These are phyloP conservation scores for Tetrahymena borealis DNA, from an alignment of 73 alveolate genomes.

Conservation along the genomic window DNA sequence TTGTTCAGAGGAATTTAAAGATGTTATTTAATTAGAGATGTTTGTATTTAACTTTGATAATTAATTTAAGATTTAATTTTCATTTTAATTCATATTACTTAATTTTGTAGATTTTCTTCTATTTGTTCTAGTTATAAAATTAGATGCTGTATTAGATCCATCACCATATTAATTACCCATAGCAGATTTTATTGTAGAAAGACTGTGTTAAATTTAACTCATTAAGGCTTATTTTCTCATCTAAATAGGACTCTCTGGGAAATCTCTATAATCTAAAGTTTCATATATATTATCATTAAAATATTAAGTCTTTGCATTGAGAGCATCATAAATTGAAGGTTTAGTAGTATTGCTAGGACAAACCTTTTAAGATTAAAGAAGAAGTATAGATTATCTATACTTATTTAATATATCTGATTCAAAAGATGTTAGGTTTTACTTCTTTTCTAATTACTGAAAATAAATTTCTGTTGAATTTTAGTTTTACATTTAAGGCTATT, in stretches of 20 bases:
- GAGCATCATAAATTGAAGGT: no score
- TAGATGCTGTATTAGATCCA: neutral
- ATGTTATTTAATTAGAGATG: neutral
- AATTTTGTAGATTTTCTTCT: neutral
- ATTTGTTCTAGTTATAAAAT: neutral
- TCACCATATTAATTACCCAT: neutral
- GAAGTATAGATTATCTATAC: no score
- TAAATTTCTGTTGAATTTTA: neutral
- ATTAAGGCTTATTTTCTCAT: neutral
- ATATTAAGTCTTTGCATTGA: no score
- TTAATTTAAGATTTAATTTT: neutral
- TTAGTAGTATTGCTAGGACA: no score
- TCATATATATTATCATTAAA: no score
- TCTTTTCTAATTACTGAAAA: neutral
- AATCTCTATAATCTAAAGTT: neutral
- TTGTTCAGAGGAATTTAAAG: neutral
- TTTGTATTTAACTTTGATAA: neutral
- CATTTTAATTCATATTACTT: neutral
- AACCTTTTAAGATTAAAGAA: no score
- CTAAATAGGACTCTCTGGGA: neutral
- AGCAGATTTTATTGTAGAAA: neutral
- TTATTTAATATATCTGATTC: neutral
- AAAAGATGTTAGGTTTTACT: neutral
- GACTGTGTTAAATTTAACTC: no score
- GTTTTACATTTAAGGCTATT: neutral